Percentiles rank a stretch among this genome's conserved stretches.
phyloP scores from a whole-genome alignment of 1,284 basidiomycete genomes.

The Ceratobasidium sp. region DNA sequence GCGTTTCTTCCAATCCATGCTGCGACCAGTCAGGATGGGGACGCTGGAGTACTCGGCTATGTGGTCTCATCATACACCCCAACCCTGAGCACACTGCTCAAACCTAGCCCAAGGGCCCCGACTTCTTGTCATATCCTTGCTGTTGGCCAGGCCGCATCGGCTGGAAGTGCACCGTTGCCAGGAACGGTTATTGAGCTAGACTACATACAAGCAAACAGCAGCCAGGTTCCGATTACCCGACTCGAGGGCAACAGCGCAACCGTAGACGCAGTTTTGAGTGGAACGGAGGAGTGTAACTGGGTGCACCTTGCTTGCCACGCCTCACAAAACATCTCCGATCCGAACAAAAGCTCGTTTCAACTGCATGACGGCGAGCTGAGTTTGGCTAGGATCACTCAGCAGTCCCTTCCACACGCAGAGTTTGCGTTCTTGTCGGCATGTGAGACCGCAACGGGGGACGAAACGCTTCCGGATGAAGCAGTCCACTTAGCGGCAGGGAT shows the following conservation, averaged over 20 bases:
- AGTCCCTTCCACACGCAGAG: not conserved
- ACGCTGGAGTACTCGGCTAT: not conserved
- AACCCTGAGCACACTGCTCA: not conserved
- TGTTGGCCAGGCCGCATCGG: not conserved
- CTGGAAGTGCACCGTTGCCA: not conserved
- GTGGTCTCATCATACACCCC: constrained; percentile 22
- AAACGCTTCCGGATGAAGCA: constrained; percentile 1
- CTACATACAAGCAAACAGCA: not conserved
- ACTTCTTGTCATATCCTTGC: not conserved
- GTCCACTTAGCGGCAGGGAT: constrained; percentile 30
- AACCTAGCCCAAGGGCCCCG: not conserved
- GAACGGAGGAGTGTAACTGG: constrained; percentile 4
- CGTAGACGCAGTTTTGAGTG: not conserved
- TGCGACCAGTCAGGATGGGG: not conserved
- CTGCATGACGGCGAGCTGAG: constrained; percentile 5
- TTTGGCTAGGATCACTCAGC: not conserved
- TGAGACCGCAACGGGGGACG: constrained; percentile 23
- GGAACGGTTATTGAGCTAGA: not conserved
- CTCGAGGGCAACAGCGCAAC: not conserved
- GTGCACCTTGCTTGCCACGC: constrained; percentile 41
- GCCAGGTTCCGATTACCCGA: not conserved
- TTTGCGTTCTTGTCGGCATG: constrained; percentile 39
- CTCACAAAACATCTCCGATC: not conserved
- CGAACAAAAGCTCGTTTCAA: constrained; percentile 22
- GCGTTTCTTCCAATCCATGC: constrained; percentile 6